phyloP scores from a whole-genome alignment of 1,139 yeast genomes.

The Blastobotrys arbuscula region DNA sequence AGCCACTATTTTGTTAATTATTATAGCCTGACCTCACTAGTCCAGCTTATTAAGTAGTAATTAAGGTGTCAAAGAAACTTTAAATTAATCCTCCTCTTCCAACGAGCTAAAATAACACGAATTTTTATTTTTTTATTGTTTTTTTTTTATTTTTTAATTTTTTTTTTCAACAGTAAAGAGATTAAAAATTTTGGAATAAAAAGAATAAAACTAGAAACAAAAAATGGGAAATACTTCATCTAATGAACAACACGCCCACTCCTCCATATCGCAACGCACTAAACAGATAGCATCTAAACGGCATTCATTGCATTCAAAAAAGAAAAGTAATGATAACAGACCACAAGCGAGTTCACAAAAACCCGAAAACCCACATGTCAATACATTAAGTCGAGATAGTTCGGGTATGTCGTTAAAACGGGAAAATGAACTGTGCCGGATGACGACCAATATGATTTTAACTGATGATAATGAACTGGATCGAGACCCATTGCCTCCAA shows the following conservation, averaged over 20 bases:
- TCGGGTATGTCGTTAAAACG: conserved; percentile 3
- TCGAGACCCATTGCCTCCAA: background rate
- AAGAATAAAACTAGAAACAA: no score
- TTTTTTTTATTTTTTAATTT: background rate
- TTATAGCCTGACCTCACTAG: no score
- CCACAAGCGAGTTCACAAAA: background rate
- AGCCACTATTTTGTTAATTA: no score
- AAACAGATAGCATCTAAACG: background rate
- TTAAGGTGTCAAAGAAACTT: no score
- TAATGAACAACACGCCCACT: conserved; percentile 5
- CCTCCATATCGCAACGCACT: background rate
- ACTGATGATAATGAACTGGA: conserved; percentile 6
- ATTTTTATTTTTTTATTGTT: background rate
- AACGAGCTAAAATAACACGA: background rate
- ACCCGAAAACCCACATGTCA: background rate
- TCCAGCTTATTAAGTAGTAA: no score
- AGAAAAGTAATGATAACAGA: background rate
- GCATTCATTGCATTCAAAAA: background rate
- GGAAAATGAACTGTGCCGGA: conserved; percentile 1
- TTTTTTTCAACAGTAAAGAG: no score
- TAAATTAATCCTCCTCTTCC: no score
- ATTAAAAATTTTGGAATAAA: no score
- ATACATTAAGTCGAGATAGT: background rate
- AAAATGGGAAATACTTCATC: conserved; percentile 8
- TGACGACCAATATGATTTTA: conserved; percentile 8